Percentiles rank a stretch among this genome's conserved stretches.
These are phyloP conservation scores for Prunus yedoensis DNA, from an alignment of 331 rosid genomes.

Conservation along the genomic window DNA sequence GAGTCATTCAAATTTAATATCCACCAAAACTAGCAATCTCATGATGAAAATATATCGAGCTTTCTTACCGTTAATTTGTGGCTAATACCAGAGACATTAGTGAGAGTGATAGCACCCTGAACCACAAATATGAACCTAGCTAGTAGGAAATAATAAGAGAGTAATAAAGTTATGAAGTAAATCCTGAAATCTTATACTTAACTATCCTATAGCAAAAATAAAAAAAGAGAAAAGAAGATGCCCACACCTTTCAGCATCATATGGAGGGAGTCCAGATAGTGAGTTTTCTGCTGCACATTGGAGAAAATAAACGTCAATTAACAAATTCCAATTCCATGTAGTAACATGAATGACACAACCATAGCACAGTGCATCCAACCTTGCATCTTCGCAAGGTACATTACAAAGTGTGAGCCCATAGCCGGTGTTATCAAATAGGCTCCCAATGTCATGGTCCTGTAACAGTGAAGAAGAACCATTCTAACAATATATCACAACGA, in stretches of 20 bases:
- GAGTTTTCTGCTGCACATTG: slow-evolving; percentile 62
- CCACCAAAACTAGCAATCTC: background rate
- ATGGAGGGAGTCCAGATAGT: slow-evolving; percentile 52
- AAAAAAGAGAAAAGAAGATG: slow-evolving; percentile 6
- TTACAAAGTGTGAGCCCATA: slow-evolving; percentile 80
- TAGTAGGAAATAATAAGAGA: slow-evolving; percentile 30
- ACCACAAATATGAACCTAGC: slow-evolving; percentile 91
- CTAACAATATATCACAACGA: too few species aligned
- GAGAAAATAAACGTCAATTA: slow-evolving; percentile 7
- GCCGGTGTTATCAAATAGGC: slow-evolving; percentile 83
- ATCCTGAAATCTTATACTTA: background rate
- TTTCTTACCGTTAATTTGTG: slow-evolving; percentile 52
- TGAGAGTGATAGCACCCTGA: slow-evolving; percentile 62
- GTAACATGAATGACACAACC: background rate
- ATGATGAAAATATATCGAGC: background rate
- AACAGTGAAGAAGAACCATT: slow-evolving; percentile 11
- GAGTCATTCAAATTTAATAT: background rate
- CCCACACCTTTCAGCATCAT: slow-evolving; percentile 69
- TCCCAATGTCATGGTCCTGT: slow-evolving; percentile 67
- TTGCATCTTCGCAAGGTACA: slow-evolving; percentile 90
- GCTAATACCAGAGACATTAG: slow-evolving; percentile 33
- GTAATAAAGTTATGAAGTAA: slow-evolving; percentile 12
- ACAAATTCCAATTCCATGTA: slow-evolving; percentile 4
- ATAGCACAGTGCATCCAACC: slow-evolving; percentile 38
- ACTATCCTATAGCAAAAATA: slow-evolving; percentile 10